These are phyloP conservation scores for Perkinsus olseni DNA, from an alignment of 169 alveolate species.

Conservation along the genomic window DNA sequence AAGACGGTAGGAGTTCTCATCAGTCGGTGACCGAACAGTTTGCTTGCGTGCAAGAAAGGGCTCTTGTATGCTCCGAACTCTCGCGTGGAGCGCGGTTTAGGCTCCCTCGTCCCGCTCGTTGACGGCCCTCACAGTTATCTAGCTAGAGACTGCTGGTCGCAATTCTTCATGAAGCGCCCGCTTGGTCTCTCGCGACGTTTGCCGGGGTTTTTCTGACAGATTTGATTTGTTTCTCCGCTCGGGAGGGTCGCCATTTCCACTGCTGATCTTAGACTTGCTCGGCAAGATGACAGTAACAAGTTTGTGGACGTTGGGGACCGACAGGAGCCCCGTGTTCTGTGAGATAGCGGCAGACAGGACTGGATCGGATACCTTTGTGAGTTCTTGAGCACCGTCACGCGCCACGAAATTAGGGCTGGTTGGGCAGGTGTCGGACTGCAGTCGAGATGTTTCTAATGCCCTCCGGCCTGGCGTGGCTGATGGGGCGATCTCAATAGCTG, in stretches of 20 bases:
- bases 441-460: neutral
- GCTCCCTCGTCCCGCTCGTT: no score
- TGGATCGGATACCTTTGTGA: conserved; percentile 10
- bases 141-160: no score
- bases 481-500: conserved; percentile 31
- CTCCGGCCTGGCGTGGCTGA: conserved; percentile 6
- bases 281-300: neutral
- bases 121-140: no score
- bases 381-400: conserved; percentile 13
- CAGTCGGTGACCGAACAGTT: neutral
- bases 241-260: no score
- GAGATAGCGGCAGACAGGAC: conserved; percentile 14
- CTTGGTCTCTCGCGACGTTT: no score
- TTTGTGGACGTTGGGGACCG: conserved; percentile 16
- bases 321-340: conserved; percentile 16
- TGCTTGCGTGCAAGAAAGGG: no score
- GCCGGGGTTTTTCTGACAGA: no score
- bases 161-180: no score
- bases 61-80: no score
- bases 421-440: conserved; percentile 13
- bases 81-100: no score
- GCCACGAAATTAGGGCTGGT: neutral
- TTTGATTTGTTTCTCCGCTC: no score
- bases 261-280: neutral
- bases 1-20: neutral